Evolutionary conservation across 495 filamentous ascomycete species (phyloP), one percentile per base, ranked within the genome.

Genomic region (Xylaria nigripes): DNA sequence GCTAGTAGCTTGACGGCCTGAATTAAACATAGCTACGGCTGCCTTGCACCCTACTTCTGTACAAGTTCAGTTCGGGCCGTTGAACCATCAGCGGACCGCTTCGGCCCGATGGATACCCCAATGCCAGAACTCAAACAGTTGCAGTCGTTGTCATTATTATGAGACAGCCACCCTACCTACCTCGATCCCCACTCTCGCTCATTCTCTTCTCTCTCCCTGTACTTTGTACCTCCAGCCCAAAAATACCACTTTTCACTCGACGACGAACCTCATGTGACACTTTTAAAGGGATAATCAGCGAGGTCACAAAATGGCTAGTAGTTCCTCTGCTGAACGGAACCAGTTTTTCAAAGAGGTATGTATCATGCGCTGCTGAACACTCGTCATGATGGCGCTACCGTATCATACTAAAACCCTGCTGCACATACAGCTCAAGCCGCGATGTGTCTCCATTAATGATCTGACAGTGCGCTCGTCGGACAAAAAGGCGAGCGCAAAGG

Each of bases 361-460:
- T 73, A 62, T 41, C 56, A 52, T 56, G 10, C 40, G 5, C 29
- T 25, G 32, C 29, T 42, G 16, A 52, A 8, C 55, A 24, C 21
- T 16, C 16, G 15, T 40, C 10, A 23, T 32, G 9, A 30, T 48
- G 32, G 40, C 16, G 34, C n/a, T 29, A 9, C 27, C 9, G 23
- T 36, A 43, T 27, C 27, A 38, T 55, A 41, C 54, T 62, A 48
- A 41, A 46, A 21, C 9, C 22, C 25, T 38, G 7, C 32, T n/a
- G n/a, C 32, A 32, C 16, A 21, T n/a, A n/a, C 51, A 88, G 86
- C 79, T 95, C 45, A 89, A 87, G 58, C 76, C 81, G 57, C 74
- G 77, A 53, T 97, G 91, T 62, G 83, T 97, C 47, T 76, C 85
- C 43, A 79, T 95, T 51, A 89, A 84, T 68, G 80, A 89, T 57